These are phyloP conservation scores for Teunomyces panamensis DNA, from an alignment of 805 yeast genomes.

Conservation along the genomic window DNA sequence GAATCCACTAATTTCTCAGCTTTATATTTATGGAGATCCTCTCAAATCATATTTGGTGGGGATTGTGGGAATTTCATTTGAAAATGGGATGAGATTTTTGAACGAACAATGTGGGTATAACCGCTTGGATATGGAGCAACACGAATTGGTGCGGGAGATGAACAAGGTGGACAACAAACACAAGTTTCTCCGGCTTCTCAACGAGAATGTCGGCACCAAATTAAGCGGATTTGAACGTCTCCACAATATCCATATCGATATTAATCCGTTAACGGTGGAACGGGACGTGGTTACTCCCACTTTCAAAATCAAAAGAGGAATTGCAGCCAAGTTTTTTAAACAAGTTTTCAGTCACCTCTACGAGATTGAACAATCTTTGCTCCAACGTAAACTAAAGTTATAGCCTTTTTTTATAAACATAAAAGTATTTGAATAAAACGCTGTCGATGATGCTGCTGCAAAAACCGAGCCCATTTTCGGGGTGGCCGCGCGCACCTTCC, in stretches of 20 bases:
- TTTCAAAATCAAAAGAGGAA: slow-evolving; percentile 13
- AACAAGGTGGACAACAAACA: slow-evolving; percentile 21
- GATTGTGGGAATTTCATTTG: slow-evolving; percentile 25
- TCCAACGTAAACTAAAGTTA: not conserved
- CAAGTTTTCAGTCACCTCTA: slow-evolving; percentile 10
- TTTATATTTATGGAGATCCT: slow-evolving; percentile 34
- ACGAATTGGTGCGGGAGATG: slow-evolving; percentile 17
- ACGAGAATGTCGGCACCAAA: slow-evolving; percentile 17
- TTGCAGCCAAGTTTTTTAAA: slow-evolving; percentile 25
- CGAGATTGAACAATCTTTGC: slow-evolving; percentile 9
- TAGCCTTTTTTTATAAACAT: not conserved
- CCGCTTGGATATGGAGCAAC: slow-evolving; percentile 8
- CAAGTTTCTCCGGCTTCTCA: slow-evolving; percentile 21
- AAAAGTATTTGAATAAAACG: not conserved
- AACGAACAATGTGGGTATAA: slow-evolving; percentile 13
- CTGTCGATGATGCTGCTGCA: not conserved
- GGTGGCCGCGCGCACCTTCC: not conserved
- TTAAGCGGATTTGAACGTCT: slow-evolving; percentile 32
- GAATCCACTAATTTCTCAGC: slow-evolving; percentile 27
- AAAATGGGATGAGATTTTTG: slow-evolving; percentile 19
- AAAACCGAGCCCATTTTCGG: not conserved
- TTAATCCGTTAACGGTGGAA: slow-evolving; percentile 27
- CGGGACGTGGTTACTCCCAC: slow-evolving; percentile 18
- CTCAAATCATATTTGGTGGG: slow-evolving; percentile 27
- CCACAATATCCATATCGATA: slow-evolving; percentile 27